Base-by-base conservation (phyloP, 2,329 filamentous ascomycete species). In the Fusarium nodosum region DNA sequence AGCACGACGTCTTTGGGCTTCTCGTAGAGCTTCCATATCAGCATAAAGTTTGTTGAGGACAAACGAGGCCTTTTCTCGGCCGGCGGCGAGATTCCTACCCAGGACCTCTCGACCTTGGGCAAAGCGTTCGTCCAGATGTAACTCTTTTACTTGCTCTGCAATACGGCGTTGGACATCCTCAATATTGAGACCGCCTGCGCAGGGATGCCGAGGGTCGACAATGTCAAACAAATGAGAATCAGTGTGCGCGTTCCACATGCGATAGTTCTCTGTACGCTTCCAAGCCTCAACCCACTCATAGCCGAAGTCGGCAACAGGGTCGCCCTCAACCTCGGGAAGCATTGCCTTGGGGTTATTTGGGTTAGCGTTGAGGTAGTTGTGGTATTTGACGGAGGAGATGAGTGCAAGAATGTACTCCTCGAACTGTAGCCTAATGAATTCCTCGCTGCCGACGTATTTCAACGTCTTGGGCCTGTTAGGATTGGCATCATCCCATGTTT, bases 351-450 rank as follows among this genome's bases (percentile, higher is more conserved):
- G 56, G 41, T 93, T 93, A 66, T 97, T 93, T 50, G 90, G 84
- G 73, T 91, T 85, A 20, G 87, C 84, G 39, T 91, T 84, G 56
- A 90, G 83, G 75, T 91, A 91, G 74, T 88, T 90, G 79, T 94
- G 94, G 77, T 97, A 98, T 78, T 97, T 97, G 72, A 94, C 91
- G 1, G 93, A 90, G 0, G 94, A 93, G 44, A 98, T 88, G 66
- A 99, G 86, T 0, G 94, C 93, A 26, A 98, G 86, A 8, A 99
- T 87, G 77, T 99, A 99, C 75, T 97, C 94, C 80, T 99, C 96
- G 68, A 99, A 99, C 75, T 98, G 95, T 41, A 97, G 88, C 31
- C 96, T 89, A 73, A 99, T 99, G 76, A 97, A 97, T 77, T 98
- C 96, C 81, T 99, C 96, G 67, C 94, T 97, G 31, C 96, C 96